Evolutionary conservation across 2,329 filamentous ascomycete species (phyloP).

Genomic region (Aspergillus alliaceus): DNA sequence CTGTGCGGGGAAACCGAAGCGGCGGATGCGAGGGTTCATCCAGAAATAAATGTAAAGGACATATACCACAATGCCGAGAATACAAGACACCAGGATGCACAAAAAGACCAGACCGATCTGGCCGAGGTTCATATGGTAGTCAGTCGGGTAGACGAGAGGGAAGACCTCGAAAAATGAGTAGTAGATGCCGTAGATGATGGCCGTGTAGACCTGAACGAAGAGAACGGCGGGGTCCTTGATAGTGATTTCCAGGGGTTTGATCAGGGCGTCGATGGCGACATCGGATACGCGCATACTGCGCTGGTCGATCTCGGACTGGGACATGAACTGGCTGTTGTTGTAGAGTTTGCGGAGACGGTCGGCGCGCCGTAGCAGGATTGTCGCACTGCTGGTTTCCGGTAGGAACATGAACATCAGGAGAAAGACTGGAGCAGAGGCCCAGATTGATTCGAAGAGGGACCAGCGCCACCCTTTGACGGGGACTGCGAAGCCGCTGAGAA

Average conservation of each 20-base stretch:
- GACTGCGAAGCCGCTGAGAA: slow-evolving; percentile 59
- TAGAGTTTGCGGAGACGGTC: slow-evolving; percentile 53
- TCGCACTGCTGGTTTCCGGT: slow-evolving; percentile 57
- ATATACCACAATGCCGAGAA: slow-evolving; percentile 54
- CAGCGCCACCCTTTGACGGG: slow-evolving; percentile 52
- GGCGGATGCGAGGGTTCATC: slow-evolving; percentile 45
- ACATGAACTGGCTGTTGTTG: slow-evolving; percentile 52
- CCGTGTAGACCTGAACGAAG: too few species aligned
- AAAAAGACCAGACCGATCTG: slow-evolving; percentile 61
- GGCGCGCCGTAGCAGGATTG: slow-evolving; percentile 56
- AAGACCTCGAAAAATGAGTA: slow-evolving; percentile 65
- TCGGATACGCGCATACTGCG: slow-evolving; percentile 1
- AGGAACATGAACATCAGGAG: slow-evolving; percentile 55
- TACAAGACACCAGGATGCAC: slow-evolving; percentile 55
- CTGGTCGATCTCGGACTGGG: slow-evolving; percentile 63
- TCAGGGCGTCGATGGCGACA: slow-evolving; percentile 55
- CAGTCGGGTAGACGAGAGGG: slow-evolving; percentile 59
- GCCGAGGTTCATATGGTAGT: slow-evolving; percentile 60
- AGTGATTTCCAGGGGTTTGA: slow-evolving; percentile 62
- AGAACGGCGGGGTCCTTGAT: slow-evolving; percentile 63
- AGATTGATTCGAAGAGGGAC: slow-evolving; percentile 47
- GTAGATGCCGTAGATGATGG: slow-evolving; percentile 50
- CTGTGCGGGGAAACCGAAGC: slow-evolving; percentile 29
- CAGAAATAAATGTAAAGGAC: slow-evolving; percentile 52
- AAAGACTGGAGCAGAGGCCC: slow-evolving; percentile 36